Evolutionary conservation across 164 flowering plant species (phyloP), one percentile per base, ranked within the genome.

Genomic region (Piper longum): DNA sequence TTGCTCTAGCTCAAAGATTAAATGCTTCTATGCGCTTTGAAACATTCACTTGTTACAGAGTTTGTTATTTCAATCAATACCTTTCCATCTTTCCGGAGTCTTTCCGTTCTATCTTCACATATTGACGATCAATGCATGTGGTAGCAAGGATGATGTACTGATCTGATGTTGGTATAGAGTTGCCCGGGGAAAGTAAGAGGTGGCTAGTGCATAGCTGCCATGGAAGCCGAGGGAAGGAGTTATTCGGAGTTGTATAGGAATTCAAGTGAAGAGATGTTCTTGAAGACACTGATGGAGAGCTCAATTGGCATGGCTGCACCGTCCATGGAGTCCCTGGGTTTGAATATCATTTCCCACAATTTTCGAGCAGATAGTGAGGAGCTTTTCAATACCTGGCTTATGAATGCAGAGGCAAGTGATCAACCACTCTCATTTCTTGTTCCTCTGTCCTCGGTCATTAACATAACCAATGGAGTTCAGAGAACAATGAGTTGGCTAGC

Each of bases 351-450:
- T 16, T 72, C 82, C 67, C 86, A 83, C 48, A 78, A 59, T 52
- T 76, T 82, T 61, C 81, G 88, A 4, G 71, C 78, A 5, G 88
- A 87, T 69, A 85, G 93, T 26, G 89, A 85, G 75, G 93, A 87
- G 57, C 86, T 87, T 55, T 87, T 87, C 78, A 82, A 82, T 51
- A 82, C 79, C 68, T 87, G 93, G 93, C 89, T 85, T 63, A 80
- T 75, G 12, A 82, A 77, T 70, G 89, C 82, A 77, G 89, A 87
- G 93, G 93, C 83, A 81, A 82, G 88, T 36, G 62, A 18, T 60
- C 68, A 14, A 48, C 41, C 51, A 44, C 19, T 41, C 4, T 52
- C 67, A 5, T 58, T 59, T 58, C 26, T 43, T 66, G 59, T 59
- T 8, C 56, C 42, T 68, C 63, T 16, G 58, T 56, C 39, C 5